Conservation (phyloP, 2,329 filamentous ascomycete species). For the Domatiomyces globalis region DNA sequence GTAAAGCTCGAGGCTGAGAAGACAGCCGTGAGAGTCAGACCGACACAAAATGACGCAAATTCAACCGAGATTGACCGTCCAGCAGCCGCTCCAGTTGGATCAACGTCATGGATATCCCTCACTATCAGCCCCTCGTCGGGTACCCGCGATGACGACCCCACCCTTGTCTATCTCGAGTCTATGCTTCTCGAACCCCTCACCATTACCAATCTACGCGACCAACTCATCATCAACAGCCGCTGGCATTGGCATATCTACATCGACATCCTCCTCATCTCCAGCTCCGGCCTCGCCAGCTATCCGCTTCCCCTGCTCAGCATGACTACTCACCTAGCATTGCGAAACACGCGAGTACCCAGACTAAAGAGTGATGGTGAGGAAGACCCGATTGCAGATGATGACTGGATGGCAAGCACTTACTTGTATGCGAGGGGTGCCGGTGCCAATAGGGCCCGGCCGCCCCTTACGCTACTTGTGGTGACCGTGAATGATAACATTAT, state of each 20-base stretch:
- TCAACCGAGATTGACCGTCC: conserved; percentile 12
- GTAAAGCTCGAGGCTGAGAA: conserved; percentile 89
- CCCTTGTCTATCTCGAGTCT: conserved; percentile 71
- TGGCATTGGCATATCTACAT: conserved; percentile 97
- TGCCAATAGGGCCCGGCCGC: conserved; percentile 38
- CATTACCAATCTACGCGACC: conserved; percentile 44
- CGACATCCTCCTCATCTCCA: conserved; percentile 58
- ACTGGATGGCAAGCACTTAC: conserved; percentile 73
- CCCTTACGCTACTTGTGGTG: conserved; percentile 81
- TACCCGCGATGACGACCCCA: conserved; percentile 74
- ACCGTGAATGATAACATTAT: conserved; percentile 76
- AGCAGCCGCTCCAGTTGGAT: neutral
- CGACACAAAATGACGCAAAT: conserved; percentile 22
- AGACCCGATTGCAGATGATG: conserved; percentile 94
- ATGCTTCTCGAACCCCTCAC: conserved; percentile 83
- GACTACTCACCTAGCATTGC: conserved; percentile 82
- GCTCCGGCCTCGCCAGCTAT: conserved; percentile 54
- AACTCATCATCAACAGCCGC: conserved; percentile 71
- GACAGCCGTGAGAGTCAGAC: conserved; percentile 31
- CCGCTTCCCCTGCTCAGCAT: conserved; percentile 84
- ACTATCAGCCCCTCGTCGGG: conserved; percentile 75
- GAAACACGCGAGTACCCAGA: conserved; percentile 69
- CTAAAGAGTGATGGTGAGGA: conserved; percentile 84
- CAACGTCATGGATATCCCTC: conserved; percentile 70
- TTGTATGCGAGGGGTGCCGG: conserved; percentile 49